Base-by-base conservation (phyloP, 257 asterid genomes). In the Nicotiana paniculata region DNA sequence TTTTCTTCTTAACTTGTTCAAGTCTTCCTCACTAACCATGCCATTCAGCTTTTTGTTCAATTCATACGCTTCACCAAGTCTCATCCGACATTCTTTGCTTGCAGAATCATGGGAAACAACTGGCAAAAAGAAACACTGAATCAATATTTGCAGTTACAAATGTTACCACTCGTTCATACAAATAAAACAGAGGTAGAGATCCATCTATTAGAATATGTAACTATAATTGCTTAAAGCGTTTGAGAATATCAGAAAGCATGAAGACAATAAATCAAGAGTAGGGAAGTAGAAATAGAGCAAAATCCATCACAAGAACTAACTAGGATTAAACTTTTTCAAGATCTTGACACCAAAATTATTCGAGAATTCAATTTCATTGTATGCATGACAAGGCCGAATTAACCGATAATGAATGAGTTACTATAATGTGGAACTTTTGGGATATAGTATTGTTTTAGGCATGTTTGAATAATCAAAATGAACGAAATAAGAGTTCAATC, bases 21-120 rank as follows among this genome's bases (percentile, higher is more conserved):
- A 86, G 30, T 91, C 88, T 18, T 92, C 93, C 16, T 89, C 95
- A 33, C 89, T 85, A 84, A 96, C 96, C 24, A 79, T 83, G 74
- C 98, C 97, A 28, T 92, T 91, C 63, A 86, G 75, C 84, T 86
- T 92, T 83, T 88, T 96, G 91, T 94, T 96, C 89, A 93, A 32
- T 74, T 88, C 97, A 69, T 96, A 94, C n/a, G 99, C 97, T 87
- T 94, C 97, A 37, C 84, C 86, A 30, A 96, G 77, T 55, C 86
- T 86, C 86, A 88, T 90, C 82, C 84, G 86, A 86, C 98, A 94
- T 76, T 96, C 97, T 89, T 93, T 96, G 84, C 97, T 94, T 68
- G 98, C 99, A 76, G 84, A 58, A 62, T 88, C 90, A 80, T 96
- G 99, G 75, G 87, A 91, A 77, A 94, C 92, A 88, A 96, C 99